These are phyloP conservation scores for Lolium multiflorum DNA, from an alignment of 176 grass and related monocot species.

Conservation along the genomic window DNA sequence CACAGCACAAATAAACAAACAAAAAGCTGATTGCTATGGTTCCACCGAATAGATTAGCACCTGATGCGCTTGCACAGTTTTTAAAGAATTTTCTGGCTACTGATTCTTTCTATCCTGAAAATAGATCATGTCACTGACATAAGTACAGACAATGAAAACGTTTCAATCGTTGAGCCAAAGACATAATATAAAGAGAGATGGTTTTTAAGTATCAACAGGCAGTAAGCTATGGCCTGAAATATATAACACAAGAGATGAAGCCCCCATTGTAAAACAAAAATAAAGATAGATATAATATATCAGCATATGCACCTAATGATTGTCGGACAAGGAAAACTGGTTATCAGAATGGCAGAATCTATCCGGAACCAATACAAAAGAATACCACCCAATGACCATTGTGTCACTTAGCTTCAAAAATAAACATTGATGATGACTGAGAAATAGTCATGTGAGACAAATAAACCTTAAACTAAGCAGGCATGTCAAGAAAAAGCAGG, in stretches of 20 bases:
- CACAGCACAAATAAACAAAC: not conserved
- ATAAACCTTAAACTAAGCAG: slow-evolving; percentile 84
- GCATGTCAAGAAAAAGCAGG: slow-evolving; percentile 71
- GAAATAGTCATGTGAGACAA: slow-evolving; percentile 51
- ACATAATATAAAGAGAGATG: slow-evolving; percentile 17
- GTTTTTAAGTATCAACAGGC: not conserved
- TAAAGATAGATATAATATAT: slow-evolving; percentile 32
- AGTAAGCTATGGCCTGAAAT: not conserved
- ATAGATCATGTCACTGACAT: slow-evolving; percentile 12
- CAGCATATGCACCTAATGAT: slow-evolving; percentile 32
- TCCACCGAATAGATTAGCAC: not conserved
- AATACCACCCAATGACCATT: slow-evolving; percentile 31
- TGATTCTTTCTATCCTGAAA: slow-evolving; percentile 32
- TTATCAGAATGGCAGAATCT: slow-evolving; percentile 45
- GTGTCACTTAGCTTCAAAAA: slow-evolving; percentile 65
- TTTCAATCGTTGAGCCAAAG: not conserved
- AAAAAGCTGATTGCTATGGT: slow-evolving; percentile 6
- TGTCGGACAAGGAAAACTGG: slow-evolving; percentile 28
- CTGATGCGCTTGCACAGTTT: slow-evolving; percentile 13
- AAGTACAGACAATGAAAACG: slow-evolving; percentile 2
- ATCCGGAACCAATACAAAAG: slow-evolving; percentile 48
- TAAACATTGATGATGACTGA: slow-evolving; percentile 41
- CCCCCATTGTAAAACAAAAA: slow-evolving; percentile 21
- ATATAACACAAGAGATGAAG: not conserved
- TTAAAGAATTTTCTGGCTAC: not conserved